These are phyloP conservation scores for Lactuca saligna DNA, from an alignment of 129 eudicot genomes.

Conservation along the genomic window DNA sequence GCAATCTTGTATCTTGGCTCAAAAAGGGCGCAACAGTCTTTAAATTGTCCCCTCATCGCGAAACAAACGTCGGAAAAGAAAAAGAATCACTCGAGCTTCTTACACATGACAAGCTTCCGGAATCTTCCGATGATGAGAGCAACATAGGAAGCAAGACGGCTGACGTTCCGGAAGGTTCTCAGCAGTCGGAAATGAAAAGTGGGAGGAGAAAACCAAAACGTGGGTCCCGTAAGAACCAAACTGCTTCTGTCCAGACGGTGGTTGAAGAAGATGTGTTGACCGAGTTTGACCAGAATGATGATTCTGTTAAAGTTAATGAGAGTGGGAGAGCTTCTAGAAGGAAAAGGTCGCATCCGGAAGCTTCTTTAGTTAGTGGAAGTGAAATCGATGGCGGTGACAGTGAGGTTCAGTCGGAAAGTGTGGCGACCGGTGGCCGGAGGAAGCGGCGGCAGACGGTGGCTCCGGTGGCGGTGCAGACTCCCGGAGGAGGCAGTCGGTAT, in stretches of 20 bases:
- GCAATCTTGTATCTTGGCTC: conserved; percentile 51
- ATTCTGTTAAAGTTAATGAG: conserved; percentile 24
- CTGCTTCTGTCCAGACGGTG: conserved; percentile 44
- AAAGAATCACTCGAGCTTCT: conserved; percentile 19
- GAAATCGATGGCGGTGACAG: conserved; percentile 56
- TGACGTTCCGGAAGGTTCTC: conserved; percentile 48
- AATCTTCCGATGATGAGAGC: conserved; percentile 35
- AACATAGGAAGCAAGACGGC: conserved; percentile 33
- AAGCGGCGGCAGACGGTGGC: conserved; percentile 71
- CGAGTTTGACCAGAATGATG: conserved; percentile 26
- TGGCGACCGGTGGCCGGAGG: conserved; percentile 53
- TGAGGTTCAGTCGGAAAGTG: conserved; percentile 77
- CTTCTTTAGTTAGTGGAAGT: conserved; percentile 50
- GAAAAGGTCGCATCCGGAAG: conserved; percentile 52
- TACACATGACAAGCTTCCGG: conserved; percentile 9
- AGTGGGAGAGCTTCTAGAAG: conserved; percentile 46
- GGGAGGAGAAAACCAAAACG: conserved; percentile 40
- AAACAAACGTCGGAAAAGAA: conserved; percentile 22
- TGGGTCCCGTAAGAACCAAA: conserved; percentile 44
- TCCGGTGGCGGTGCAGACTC: conserved; percentile 40
- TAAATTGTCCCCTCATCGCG: conserved; percentile 50
- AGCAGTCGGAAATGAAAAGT: conserved; percentile 55
- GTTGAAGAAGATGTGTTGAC: conserved; percentile 62
- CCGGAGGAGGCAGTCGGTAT: conserved; percentile 62
- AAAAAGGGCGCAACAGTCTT: conserved; percentile 51